Conservation (phyloP, 2,329 filamentous ascomycete genomes). For the Arthrobotrys pseudoclavata region DNA sequence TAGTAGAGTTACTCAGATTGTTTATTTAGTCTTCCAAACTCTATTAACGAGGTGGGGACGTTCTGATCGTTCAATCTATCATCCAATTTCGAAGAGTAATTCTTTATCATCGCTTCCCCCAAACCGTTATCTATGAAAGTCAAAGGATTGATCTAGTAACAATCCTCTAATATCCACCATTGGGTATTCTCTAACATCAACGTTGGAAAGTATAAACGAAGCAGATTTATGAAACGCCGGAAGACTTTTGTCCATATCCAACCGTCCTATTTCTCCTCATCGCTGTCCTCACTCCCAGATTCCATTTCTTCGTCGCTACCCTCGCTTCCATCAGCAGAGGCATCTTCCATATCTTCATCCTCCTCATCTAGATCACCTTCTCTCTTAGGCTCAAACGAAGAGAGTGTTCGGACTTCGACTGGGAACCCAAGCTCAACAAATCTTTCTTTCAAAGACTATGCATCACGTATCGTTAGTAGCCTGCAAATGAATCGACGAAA, state of each 20-base stretch:
- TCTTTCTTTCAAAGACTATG: conserved; percentile 79
- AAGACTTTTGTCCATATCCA: neutral
- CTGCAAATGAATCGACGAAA: conserved; percentile 47
- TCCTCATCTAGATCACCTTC: conserved; percentile 42
- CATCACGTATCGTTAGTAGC: conserved; percentile 57
- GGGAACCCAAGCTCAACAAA: conserved; percentile 84
- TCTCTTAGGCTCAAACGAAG: conserved; percentile 36
- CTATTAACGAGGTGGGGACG: no score
- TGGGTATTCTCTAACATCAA: neutral
- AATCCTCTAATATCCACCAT: neutral
- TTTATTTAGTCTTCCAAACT: conserved; percentile 68
- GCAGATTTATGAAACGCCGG: neutral
- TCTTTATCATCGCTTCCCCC: neutral
- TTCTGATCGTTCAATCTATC: neutral
- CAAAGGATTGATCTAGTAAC: neutral
- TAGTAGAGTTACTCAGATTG: conserved; percentile 79
- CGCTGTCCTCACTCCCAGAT: conserved; percentile 38
- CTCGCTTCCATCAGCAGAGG: conserved; percentile 24
- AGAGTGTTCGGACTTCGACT: conserved; percentile 78
- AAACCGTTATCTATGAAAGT: neutral
- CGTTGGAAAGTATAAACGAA: neutral
- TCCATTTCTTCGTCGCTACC: conserved; percentile 42
- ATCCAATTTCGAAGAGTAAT: neutral
- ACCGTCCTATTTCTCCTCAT: conserved; percentile 2
- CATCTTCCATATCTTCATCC: conserved; percentile 45